These are phyloP conservation scores for Neurospora hispaniola DNA, from an alignment of 495 filamentous ascomycete species.

Conservation along the genomic window DNA sequence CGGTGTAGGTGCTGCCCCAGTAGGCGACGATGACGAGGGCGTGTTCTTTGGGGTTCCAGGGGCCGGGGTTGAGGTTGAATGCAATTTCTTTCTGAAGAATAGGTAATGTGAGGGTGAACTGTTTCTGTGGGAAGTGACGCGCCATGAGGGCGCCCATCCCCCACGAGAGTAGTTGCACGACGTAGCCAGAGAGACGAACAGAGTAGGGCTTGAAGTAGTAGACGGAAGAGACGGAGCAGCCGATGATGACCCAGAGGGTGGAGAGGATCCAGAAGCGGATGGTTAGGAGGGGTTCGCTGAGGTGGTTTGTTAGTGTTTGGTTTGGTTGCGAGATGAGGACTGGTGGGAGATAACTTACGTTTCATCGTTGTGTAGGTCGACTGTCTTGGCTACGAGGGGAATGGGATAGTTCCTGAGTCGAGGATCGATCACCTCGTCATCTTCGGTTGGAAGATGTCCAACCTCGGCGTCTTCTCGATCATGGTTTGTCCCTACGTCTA, in stretches of 20 bases:
- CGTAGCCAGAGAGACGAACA: background rate
- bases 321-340: background rate
- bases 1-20: background rate
- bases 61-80: background rate
- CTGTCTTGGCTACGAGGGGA: constrained; percentile 10
- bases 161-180: background rate
- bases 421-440: constrained; percentile 10
- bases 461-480: constrained; percentile 1
- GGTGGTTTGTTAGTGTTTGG: too few relatives aligned
- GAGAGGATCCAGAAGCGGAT: background rate
- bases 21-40: background rate
- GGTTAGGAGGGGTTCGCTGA: background rate
- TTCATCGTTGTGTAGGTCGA: constrained; percentile 9
- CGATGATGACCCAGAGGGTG: background rate
- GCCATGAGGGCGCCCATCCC: background rate
- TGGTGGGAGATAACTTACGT: background rate
- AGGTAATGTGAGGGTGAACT: background rate
- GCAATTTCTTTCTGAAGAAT: background rate
- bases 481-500: background rate
- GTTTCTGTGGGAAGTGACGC: background rate
- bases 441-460: constrained; percentile 4
- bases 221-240: background rate
- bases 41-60: background rate
- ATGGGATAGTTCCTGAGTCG: constrained; percentile 8
- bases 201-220: background rate